Evolutionary conservation across 2,329 filamentous ascomycete genomes (phyloP).

Genomic region (Fusarium piperis): DNA sequence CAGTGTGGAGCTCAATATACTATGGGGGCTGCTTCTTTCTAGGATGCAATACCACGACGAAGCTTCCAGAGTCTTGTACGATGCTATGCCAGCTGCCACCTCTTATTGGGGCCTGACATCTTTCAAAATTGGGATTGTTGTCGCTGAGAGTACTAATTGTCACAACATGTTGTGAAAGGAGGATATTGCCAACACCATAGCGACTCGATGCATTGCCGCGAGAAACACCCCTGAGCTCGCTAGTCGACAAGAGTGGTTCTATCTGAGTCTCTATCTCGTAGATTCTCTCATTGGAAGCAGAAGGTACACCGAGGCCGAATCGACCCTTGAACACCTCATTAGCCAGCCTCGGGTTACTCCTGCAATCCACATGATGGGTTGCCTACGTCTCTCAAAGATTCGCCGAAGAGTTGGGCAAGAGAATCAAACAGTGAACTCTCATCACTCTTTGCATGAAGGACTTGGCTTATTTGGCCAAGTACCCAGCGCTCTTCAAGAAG

Average conservation of each 20-base stretch:
- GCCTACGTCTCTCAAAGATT: background rate
- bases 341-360: background rate
- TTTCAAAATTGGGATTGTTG: background rate
- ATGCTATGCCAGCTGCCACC: accelerated
- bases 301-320: background rate
- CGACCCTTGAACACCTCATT: background rate
- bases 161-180: background rate
- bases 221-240: background rate
- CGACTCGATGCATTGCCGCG: background rate
- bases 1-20: background rate
- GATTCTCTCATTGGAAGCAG: background rate
- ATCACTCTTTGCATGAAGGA: background rate
- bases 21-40: background rate
- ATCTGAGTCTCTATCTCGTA: background rate
- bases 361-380: background rate
- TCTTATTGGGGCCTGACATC: background rate
- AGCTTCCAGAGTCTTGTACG: background rate
- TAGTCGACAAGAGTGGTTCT: background rate
- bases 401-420: background rate
- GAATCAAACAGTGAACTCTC: too few relatives aligned
- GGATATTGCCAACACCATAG: background rate
- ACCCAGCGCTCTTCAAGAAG: background rate
- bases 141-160: background rate
- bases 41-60: background rate
- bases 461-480: background rate